Evolutionary conservation across 1,284 basidiomycete species (phyloP), one percentile per base, ranked within the genome.

Genomic region (Malassezia arunalokei): DNA sequence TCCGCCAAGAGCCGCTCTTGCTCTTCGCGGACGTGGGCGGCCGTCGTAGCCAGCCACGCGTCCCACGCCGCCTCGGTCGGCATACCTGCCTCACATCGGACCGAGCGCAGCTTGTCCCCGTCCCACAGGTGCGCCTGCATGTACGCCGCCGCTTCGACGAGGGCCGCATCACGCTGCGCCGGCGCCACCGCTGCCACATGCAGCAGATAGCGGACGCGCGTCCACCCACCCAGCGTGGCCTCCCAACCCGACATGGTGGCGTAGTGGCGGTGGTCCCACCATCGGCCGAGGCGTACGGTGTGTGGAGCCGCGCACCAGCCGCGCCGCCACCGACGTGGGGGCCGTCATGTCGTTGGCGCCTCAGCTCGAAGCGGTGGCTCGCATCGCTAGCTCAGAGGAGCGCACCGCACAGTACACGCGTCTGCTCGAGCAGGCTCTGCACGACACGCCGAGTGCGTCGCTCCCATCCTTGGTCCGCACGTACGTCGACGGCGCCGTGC

Each of bases 1-100:
- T 91, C 88, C 8, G 86, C 82, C 73, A 89, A 86, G 46, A 91
- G 76, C 73, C 83, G 86, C 28, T 80, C 80, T 51, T 78, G 77
- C 65, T 87, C 85, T 5, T 77, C 77, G 51, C 77, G 75, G 63
- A 85, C 85, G 64, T 78, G 80, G 51, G 78, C 75, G 43, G 76
- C 76, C 15, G 77, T 79, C 54, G 81, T 77, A 30, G 86, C 82
- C 8, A 80, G 69, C 87, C 86, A 91, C 12, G 74, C 76, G 28
- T 78, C 75, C 43, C 75, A 69, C 56, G 52, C 11, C 3, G 30
- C 27, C 14, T 12, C 12, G 40, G 7, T 24, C 46, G 49, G 20
- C 6, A 11, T 29, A 24, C 20, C 20, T 24, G 20, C 20, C 20
- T 24, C 20, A 4, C 20, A 24, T 24, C 20, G 20, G 2, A 24